Conservation (phyloP, 1,284 basidiomycete genomes). For the Cystobasidium sp. region DNA sequence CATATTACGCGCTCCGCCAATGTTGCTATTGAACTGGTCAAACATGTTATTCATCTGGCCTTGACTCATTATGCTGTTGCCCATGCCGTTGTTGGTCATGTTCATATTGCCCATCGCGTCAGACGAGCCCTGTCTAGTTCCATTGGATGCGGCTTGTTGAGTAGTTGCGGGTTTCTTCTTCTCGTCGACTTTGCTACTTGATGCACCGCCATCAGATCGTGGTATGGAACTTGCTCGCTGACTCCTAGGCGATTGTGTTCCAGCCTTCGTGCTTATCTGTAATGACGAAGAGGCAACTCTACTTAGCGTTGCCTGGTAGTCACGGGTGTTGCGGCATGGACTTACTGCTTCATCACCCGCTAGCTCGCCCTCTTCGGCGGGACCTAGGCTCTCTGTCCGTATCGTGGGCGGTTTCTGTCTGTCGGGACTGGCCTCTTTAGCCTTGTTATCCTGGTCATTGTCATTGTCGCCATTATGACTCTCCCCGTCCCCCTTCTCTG, state of each 20-base stretch:
- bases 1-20: conserved; percentile 25
- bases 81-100: conserved; percentile 29
- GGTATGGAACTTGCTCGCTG: conserved; percentile 3
- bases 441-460: neutral
- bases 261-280: conserved; percentile 48
- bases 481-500: neutral
- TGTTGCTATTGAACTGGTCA: conserved; percentile 23
- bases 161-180: conserved; percentile 67
- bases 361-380: conserved; percentile 43
- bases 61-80: conserved; percentile 29
- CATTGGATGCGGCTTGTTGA: conserved; percentile 68
- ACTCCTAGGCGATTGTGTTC: conserved; percentile 18
- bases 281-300: conserved; percentile 42
- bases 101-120: conserved; percentile 57
- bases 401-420: conserved; percentile 6
- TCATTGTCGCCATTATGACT: neutral
- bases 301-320: conserved; percentile 4
- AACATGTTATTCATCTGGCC: conserved; percentile 47
- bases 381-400: conserved; percentile 45
- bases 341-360: conserved; percentile 43
- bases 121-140: conserved; percentile 52
- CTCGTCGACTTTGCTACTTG: conserved; percentile 70
- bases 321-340: neutral
- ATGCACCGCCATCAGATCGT: conserved; percentile 26
- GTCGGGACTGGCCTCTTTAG: conserved; percentile 1